phyloP scores from a whole-genome alignment of 2,329 filamentous ascomycete species.

The Dactylonectria estremocensis region DNA sequence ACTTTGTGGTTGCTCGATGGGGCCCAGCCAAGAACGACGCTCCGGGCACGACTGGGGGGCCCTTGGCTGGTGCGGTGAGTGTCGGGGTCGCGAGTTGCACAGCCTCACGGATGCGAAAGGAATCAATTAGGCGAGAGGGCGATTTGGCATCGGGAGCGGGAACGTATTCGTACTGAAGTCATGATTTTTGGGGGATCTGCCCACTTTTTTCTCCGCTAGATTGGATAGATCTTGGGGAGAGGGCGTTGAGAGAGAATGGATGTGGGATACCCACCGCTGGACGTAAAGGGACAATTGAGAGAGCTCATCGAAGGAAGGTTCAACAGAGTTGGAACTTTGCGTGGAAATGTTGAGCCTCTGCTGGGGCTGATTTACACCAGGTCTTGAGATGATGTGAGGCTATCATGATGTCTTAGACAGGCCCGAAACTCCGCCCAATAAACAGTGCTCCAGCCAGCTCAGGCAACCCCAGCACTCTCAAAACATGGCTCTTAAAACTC shows the following conservation, averaged over 20 bases:
- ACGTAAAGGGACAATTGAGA: not conserved
- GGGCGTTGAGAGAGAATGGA: not conserved
- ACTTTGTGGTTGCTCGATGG: not conserved
- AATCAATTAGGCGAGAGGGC: not conserved
- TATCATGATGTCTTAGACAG: not conserved
- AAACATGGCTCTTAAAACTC: not conserved
- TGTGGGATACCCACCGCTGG: not conserved
- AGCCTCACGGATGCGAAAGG: constrained; percentile 3
- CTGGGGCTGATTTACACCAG: not conserved
- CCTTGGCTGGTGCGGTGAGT: not conserved
- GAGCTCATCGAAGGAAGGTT: not conserved
- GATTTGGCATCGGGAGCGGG: not conserved
- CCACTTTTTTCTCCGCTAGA: not conserved
- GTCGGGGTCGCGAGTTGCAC: constrained; percentile 13
- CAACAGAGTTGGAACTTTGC: not conserved
- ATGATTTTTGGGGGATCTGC: not conserved
- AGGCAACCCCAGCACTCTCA: not conserved
- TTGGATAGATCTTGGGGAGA: constrained; percentile 1
- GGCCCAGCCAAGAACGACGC: not conserved
- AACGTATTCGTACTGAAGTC: constrained; percentile 21
- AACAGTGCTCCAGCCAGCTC: not conserved
- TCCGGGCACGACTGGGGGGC: not conserved
- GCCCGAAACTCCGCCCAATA: not conserved
- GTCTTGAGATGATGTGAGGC: not conserved
- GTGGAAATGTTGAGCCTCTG: not conserved